A percentile compares a stretch with the other conserved stretches of the same genome.
Conservation (phyloP, 2,329 filamentous ascomycete species). For the Fusarium anguioides region DNA sequence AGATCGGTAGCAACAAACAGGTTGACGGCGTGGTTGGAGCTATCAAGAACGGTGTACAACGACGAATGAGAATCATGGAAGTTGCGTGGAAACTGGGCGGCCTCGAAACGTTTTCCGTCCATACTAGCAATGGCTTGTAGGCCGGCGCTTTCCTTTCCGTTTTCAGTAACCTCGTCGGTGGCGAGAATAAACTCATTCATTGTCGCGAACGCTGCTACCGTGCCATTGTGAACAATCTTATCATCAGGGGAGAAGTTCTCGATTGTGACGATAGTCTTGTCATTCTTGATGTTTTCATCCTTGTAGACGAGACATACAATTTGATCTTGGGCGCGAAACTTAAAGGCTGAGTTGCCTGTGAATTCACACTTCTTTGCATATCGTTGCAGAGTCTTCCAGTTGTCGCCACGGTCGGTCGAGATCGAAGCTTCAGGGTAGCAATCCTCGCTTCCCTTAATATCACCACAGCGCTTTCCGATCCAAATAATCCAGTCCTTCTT, state of each 20-base stretch:
- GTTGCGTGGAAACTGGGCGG: conserved; percentile 86
- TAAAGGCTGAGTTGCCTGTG: conserved; percentile 72
- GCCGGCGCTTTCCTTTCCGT: conserved; percentile 66
- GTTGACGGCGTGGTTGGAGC: conserved; percentile 93
- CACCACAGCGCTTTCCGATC: conserved; percentile 79
- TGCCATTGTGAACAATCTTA: conserved; percentile 62
- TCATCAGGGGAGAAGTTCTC: conserved; percentile 79
- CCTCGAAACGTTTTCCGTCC: conserved; percentile 84
- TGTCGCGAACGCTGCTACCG: conserved; percentile 85
- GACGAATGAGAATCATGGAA: conserved; percentile 82
- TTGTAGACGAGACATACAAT: conserved; percentile 68
- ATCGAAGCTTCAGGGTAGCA: conserved; percentile 82
- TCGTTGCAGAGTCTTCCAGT: conserved; percentile 79
- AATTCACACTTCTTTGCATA: conserved; percentile 89
- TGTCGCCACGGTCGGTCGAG: conserved; percentile 81
- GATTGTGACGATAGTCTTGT: conserved; percentile 78
- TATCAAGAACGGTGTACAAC: conserved; percentile 93
- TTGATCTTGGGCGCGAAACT: conserved; percentile 63
- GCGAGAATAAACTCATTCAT: conserved; percentile 98
- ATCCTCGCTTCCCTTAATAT: conserved; percentile 57
- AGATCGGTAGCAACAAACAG: conserved; percentile 87
- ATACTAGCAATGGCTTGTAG: conserved; percentile 85
- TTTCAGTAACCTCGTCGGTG: conserved; percentile 70
- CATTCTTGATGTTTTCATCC: conserved; percentile 69
- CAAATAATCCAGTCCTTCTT: conserved; percentile 93